A percentile compares a stretch with the other conserved stretches of the same genome.
Conservation (phyloP, 768 basidiomycete genomes). For the Naganishia vaughanmartiniae region DNA sequence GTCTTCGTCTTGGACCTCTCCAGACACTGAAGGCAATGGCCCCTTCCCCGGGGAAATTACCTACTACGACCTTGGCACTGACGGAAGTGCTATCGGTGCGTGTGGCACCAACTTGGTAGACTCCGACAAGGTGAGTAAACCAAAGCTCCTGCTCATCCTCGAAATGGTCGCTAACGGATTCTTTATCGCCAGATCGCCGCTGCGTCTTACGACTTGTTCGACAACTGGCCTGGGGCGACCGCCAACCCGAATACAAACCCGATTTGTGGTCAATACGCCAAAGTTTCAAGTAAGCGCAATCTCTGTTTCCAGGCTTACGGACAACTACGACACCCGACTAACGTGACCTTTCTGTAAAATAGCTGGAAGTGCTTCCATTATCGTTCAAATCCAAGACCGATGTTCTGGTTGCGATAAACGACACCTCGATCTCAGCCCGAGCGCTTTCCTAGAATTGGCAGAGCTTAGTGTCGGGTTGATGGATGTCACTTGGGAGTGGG, state of each 20-base stretch:
- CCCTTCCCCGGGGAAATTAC: conserved; percentile 59
- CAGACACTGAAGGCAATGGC: conserved; percentile 55
- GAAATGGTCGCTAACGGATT: background rate
- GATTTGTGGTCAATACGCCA: conserved; percentile 61
- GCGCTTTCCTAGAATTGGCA: conserved; percentile 31
- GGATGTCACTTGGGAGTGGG: conserved; percentile 35
- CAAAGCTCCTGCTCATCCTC: background rate
- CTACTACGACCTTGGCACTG: conserved; percentile 22
- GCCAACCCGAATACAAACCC: conserved; percentile 75
- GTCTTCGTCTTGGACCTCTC: conserved; percentile 20
- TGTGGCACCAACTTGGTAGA: conserved; percentile 28
- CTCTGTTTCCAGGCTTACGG: background rate
- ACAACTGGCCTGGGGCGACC: conserved; percentile 58
- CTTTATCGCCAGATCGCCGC: conserved; percentile 53
- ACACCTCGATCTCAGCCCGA: conserved; percentile 33
- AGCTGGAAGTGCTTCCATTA: conserved; percentile 60
- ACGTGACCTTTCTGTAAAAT: conserved; percentile 25
- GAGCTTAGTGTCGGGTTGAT: conserved; percentile 32
- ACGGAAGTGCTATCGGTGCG: conserved; percentile 13
- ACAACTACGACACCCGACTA: conserved; percentile 19
- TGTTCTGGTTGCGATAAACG: conserved; percentile 59
- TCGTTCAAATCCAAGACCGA: conserved; percentile 62
- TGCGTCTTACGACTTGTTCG: conserved; percentile 61
- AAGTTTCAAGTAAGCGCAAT: conserved; percentile 45
- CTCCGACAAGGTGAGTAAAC: conserved; percentile 16